A percentile compares a stretch with the other conserved stretches of the same genome.
Conservation (phyloP, 164 flowering plant species). For the Nymphaea colorata region DNA sequence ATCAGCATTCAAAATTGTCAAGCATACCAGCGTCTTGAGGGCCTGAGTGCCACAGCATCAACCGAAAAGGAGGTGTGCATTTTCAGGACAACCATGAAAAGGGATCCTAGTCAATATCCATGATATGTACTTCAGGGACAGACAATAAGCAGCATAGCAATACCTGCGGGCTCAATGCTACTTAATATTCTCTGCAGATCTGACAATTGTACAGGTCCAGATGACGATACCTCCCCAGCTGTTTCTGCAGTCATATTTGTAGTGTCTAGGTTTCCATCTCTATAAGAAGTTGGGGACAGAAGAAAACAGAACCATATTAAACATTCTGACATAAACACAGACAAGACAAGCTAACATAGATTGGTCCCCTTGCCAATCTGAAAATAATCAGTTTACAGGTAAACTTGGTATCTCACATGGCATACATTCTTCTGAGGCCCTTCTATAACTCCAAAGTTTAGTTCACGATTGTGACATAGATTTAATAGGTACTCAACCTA, state of each 20-base stretch:
- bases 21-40: slow-evolving; percentile 70
- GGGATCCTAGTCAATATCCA: neutral
- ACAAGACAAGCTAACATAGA: too few species aligned
- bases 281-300: slow-evolving; percentile 9
- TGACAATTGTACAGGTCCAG: slow-evolving; percentile 75
- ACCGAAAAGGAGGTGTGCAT: neutral
- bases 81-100: neutral
- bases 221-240: slow-evolving; percentile 58
- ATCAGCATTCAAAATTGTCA: neutral
- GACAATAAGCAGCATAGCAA: neutral
- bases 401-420: too few species aligned
- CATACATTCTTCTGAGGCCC: too few species aligned
- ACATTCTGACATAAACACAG: neutral
- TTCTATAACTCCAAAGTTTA: too few species aligned
- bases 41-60: slow-evolving; percentile 31
- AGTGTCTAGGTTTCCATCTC: slow-evolving; percentile 60
- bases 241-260: slow-evolving; percentile 43
- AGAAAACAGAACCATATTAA: neutral
- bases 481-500: too few species aligned
- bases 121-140: neutral
- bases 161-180: slow-evolving; percentile 63
- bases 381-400: too few species aligned
- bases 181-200: slow-evolving; percentile 88
- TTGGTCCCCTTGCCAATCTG: too few species aligned
- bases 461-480: too few species aligned